These are phyloP conservation scores for Aspergillus unguis DNA, from an alignment of 2,329 filamentous ascomycete genomes.

Conservation along the genomic window DNA sequence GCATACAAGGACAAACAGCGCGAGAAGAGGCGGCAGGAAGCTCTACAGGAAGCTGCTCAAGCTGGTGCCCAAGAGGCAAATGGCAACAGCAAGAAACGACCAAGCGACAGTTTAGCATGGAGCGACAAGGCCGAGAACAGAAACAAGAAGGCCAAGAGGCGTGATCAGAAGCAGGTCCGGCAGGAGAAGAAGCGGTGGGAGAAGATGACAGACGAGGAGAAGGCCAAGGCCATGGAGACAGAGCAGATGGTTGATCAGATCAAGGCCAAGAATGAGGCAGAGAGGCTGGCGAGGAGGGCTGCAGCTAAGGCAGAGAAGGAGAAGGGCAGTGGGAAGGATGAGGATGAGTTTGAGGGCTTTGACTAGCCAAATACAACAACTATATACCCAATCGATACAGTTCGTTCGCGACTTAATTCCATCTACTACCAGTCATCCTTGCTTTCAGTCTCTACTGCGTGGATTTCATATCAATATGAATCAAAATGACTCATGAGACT, in stretches of 20 bases:
- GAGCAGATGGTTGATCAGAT: conserved; percentile 63
- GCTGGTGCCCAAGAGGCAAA: conserved; percentile 33
- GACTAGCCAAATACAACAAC: conserved; percentile 27
- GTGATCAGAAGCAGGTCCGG: conserved; percentile 63
- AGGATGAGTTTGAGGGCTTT: conserved; percentile 59
- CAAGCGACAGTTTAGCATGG: conserved; percentile 66
- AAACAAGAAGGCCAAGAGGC: conserved; percentile 58
- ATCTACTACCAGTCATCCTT: background rate
- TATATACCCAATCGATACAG: conserved; percentile 3
- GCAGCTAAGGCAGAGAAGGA: conserved; percentile 18
- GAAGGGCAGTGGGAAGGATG: conserved; percentile 15
- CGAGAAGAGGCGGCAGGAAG: conserved; percentile 62
- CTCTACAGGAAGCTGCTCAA: conserved; percentile 49
- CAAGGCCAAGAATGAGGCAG: conserved; percentile 52
- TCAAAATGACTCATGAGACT: background rate
- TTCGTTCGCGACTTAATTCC: background rate
- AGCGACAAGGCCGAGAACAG: conserved; percentile 67
- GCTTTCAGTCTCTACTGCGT: no score
- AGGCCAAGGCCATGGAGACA: conserved; percentile 60
- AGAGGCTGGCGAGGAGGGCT: conserved; percentile 19
- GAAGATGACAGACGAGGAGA: conserved; percentile 69
- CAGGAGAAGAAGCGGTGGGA: conserved; percentile 62
- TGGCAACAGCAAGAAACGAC: conserved; percentile 51
- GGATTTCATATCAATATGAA: background rate
- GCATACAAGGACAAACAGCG: conserved; percentile 69